Conservation (phyloP, 2,329 filamentous ascomycete species). For the Alternaria gansuensis region DNA sequence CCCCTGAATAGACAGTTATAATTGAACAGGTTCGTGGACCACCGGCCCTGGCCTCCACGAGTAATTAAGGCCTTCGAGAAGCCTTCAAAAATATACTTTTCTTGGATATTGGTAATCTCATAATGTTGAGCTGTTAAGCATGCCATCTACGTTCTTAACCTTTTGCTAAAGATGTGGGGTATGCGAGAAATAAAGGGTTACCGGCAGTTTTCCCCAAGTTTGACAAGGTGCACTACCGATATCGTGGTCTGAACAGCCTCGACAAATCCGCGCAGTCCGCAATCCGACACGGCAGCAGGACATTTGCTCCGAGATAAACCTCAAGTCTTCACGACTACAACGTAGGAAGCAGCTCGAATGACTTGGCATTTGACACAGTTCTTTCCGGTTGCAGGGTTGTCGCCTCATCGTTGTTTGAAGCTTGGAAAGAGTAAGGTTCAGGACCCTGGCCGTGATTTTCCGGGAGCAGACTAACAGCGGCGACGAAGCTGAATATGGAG, state of each 20-base stretch:
- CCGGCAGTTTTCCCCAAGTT: conserved; percentile 22
- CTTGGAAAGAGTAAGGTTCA: conserved; percentile 10
- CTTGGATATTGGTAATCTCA: conserved; percentile 20
- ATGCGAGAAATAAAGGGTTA: conserved; percentile 26
- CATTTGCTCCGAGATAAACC: background rate
- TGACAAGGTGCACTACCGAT: conserved; percentile 1
- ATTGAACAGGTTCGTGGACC: conserved; percentile 37
- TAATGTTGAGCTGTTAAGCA: conserved; percentile 31
- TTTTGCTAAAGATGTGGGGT: conserved; percentile 32
- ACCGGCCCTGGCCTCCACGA: conserved; percentile 38
- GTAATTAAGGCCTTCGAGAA: conserved; percentile 40
- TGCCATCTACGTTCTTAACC: conserved; percentile 24
- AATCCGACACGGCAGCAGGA: background rate
- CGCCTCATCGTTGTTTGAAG: conserved; percentile 12
- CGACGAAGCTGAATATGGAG: conserved; percentile 29
- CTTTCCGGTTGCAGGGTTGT: conserved; percentile 6
- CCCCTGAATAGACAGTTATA: conserved; percentile 33
- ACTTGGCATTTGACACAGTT: background rate
- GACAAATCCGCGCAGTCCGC: background rate
- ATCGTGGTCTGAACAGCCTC: conserved; percentile 4
- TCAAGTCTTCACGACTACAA: background rate
- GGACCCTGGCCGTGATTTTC: conserved; percentile 8
- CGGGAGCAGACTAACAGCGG: conserved; percentile 19
- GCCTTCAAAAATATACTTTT: conserved; percentile 33
- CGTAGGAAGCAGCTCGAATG: background rate